Evolutionary conservation across 768 basidiomycete genomes (phyloP).

Genomic region (Inosperma sp.): DNA sequence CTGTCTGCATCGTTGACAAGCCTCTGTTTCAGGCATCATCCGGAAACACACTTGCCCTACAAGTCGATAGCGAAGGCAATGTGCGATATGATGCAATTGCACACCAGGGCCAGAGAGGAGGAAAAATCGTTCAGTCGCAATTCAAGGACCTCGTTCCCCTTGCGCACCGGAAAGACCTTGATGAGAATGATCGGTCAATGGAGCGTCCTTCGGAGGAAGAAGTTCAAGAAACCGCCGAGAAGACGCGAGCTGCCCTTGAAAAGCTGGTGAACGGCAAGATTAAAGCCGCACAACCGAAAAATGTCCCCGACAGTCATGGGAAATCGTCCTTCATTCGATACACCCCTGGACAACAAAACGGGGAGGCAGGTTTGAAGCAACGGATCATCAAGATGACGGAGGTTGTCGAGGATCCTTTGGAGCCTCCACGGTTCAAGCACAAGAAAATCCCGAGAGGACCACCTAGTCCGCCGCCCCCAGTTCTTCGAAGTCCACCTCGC

Average conservation of each 20-base stretch:
- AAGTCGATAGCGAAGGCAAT: constrained; percentile 95
- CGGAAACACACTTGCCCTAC: constrained; percentile 92
- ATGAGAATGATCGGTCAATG: constrained; percentile 68
- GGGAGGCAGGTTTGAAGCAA: constrained; percentile 70
- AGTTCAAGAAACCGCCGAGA: constrained; percentile 85
- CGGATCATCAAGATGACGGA: constrained; percentile 99
- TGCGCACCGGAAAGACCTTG: constrained; percentile 80
- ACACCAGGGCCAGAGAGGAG: constrained; percentile 85
- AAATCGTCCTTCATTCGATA: constrained; percentile 92
- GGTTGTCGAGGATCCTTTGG: constrained; percentile 94
- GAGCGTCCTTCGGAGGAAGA: constrained; percentile 94
- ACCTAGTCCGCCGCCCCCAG: constrained; percentile 93
- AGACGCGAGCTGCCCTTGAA: constrained; percentile 87
- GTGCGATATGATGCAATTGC: constrained; percentile 98
- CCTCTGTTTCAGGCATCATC: constrained; percentile 59
- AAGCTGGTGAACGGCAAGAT: constrained; percentile 94
- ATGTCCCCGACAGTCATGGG: constrained; percentile 79
- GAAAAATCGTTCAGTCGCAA: constrained; percentile 86
- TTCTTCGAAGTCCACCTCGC: constrained; percentile 90
- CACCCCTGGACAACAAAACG: constrained; percentile 87
- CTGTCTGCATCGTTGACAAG: neutral
- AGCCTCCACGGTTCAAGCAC: constrained; percentile 96
- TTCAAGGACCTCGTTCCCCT: constrained; percentile 98
- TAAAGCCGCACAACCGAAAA: constrained; percentile 97
- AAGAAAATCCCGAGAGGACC: constrained; percentile 98